Evolutionary conservation across 257 asterid genomes (phyloP), one percentile per base, ranked within the genome.

Genomic region (Salvia rosmarinus): DNA sequence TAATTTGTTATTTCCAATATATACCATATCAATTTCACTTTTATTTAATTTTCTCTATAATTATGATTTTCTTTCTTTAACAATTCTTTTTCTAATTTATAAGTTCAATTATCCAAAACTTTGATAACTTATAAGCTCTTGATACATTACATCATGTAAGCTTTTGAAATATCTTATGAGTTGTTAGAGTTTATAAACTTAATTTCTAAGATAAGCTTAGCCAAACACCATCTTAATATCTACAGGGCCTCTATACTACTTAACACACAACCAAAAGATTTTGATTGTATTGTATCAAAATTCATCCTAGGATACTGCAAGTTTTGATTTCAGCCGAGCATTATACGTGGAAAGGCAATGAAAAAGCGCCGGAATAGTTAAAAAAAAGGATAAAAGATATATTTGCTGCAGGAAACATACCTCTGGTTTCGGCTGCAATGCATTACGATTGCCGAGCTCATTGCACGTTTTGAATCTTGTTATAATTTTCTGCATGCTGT

Each of bases 401-500:
- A 47, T 37, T 47, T 3, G 13, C 50, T 34, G 23, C 5, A 37
- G 12, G 34, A 19, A 16, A 12, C 10, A 6, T 72, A 73, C 77
- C 66, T 63, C 58, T 39, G 40, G 58, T 11, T 51, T 28, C 12
- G 37, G 28, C 47, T 37, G 16, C 11, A 14, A 5, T 4, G 37
- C 73, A 30, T 1, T 52, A 14, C 6, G 20, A 32, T 44, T 20
- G 40, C 1, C 40, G 12, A 59, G 20, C 16, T 55, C 40, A 43
- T 14, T 0, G 42, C 72, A 54, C 19, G 1, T 14, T 21, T 35
- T 55, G 73, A n/a, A 65, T 74, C 51, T 43, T 43, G 39, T 1
- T 28, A 74, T 6, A 28, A 65, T 42, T n/a, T 9, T 3, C 19
- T 5, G 28, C 67, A 65, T 44, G 67, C 78, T 74, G 78, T 11